These are phyloP conservation scores for Sarocladium brachiariae DNA, from an alignment of 2,329 filamentous ascomycete genomes.

Conservation along the genomic window DNA sequence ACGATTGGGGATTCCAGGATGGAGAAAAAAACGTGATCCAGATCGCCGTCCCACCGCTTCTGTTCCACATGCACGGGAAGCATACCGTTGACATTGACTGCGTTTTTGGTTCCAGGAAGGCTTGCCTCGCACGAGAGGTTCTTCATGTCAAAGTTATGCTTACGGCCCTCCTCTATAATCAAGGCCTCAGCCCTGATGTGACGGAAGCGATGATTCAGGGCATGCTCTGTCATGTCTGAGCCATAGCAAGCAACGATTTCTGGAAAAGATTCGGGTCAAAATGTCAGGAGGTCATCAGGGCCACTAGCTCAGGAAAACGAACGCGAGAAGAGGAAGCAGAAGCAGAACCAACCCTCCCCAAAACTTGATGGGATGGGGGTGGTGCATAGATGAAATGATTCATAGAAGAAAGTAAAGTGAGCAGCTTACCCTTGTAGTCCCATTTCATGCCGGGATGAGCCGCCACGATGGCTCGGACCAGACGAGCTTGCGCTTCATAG, in stretches of 20 bases:
- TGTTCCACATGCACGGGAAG: neutral
- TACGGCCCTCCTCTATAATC: conserved; percentile 29
- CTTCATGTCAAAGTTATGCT: conserved; percentile 34
- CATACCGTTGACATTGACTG: conserved; percentile 36
- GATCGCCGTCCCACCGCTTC: too few relatives aligned
- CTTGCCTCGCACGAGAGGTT: conserved; percentile 29
- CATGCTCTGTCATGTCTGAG: conserved; percentile 40
- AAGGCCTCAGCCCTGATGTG: conserved; percentile 35
- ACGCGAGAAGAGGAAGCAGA: too few relatives aligned
- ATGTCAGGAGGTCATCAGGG: neutral
- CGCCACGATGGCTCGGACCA: conserved; percentile 55
- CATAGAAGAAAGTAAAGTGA: neutral
- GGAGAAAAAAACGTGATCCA: too few relatives aligned
- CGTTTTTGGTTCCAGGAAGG: conserved; percentile 31
- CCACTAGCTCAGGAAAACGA: neutral
- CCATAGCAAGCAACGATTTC: conserved; percentile 42
- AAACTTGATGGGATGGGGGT: too few relatives aligned
- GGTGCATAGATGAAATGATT: too few relatives aligned
- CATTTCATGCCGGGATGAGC: conserved; percentile 47
- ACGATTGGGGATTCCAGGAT: too few relatives aligned
- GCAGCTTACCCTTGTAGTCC: conserved; percentile 51
- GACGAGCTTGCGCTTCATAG: conserved; percentile 53
- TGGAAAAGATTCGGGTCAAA: conserved; percentile 19
- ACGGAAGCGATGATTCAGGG: conserved; percentile 46
- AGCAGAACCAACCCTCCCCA: too few relatives aligned